Percentiles rank a stretch among this genome's conserved stretches.
phyloP scores from a whole-genome alignment of 768 basidiomycete species.

The Peribolospora baueri region DNA sequence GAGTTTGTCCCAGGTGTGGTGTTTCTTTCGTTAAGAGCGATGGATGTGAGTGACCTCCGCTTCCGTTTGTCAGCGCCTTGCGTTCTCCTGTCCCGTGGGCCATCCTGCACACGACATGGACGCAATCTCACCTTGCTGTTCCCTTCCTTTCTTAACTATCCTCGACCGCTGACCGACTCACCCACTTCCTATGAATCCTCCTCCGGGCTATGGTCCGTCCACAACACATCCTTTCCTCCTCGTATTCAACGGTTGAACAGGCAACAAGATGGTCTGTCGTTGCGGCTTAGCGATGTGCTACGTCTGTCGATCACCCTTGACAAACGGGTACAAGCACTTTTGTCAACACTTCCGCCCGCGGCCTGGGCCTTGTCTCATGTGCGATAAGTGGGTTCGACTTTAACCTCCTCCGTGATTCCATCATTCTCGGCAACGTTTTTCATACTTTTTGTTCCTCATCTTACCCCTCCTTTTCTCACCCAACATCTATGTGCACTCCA shows the following conservation, averaged over 20 bases:
- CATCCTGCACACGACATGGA: no score
- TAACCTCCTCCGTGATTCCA: neutral
- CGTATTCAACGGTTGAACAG: no score
- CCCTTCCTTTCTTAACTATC: no score
- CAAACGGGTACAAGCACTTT: constrained; percentile 6
- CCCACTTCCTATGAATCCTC: no score
- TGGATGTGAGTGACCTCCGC: neutral
- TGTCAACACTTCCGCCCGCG: constrained; percentile 6
- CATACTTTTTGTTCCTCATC: neutral
- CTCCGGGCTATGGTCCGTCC: no score
- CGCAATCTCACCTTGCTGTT: no score
- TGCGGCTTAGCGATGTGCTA: constrained; percentile 11
- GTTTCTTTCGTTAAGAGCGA: constrained; percentile 8
- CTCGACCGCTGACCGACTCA: no score
- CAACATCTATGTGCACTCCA: neutral
- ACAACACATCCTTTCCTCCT: no score
- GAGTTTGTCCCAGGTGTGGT: constrained; percentile 8
- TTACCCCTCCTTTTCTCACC: neutral
- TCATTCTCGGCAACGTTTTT: neutral
- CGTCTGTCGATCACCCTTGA: neutral
- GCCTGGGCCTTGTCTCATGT: neutral
- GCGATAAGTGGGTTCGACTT: no score
- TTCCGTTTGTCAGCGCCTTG: no score
- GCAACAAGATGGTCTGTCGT: constrained; percentile 8
- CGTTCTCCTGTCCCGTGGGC: no score